Conservation (phyloP, 257 asterid genomes). For the Lithospermum erythrorhizon region DNA sequence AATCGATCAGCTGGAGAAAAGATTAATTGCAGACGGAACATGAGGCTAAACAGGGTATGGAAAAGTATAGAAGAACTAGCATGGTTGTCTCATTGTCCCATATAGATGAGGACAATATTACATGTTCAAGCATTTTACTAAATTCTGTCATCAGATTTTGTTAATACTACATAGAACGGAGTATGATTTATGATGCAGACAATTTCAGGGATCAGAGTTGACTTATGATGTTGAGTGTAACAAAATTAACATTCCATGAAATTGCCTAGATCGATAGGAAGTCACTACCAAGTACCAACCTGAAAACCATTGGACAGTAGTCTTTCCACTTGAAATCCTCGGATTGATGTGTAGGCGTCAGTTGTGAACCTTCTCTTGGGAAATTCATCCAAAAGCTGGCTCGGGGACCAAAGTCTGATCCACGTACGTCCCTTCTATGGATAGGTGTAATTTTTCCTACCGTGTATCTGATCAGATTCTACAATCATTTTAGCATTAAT, state of each 20-base stretch:
- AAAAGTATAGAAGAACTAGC: too few relatives aligned
- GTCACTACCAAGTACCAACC: conserved; percentile 31
- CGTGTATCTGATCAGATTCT: conserved; percentile 56
- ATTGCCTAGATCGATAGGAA: not conserved
- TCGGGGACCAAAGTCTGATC: conserved; percentile 70
- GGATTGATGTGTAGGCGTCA: conserved; percentile 87
- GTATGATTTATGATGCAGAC: not conserved
- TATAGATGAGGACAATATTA: not conserved
- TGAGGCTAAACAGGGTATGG: not conserved
- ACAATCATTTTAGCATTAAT: conserved; percentile 18
- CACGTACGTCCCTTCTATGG: conserved; percentile 79
- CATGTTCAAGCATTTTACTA: not conserved
- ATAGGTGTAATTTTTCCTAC: conserved; percentile 97
- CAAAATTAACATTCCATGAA: too few relatives aligned
- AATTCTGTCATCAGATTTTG: not conserved
- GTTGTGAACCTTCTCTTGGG: conserved; percentile 83
- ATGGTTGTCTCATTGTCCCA: not conserved
- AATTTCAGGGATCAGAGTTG: not conserved
- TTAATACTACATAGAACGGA: too few relatives aligned
- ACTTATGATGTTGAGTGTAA: too few relatives aligned
- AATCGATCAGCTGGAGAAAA: not conserved
- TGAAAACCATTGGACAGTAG: conserved; percentile 97
- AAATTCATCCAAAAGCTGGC: conserved; percentile 97
- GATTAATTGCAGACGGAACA: not conserved
- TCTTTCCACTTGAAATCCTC: conserved; percentile 98